Percentiles rank a stretch among this genome's conserved stretches.
These are phyloP conservation scores for Candida neerlandica DNA, from an alignment of 1,139 yeast genomes.

Conservation along the genomic window DNA sequence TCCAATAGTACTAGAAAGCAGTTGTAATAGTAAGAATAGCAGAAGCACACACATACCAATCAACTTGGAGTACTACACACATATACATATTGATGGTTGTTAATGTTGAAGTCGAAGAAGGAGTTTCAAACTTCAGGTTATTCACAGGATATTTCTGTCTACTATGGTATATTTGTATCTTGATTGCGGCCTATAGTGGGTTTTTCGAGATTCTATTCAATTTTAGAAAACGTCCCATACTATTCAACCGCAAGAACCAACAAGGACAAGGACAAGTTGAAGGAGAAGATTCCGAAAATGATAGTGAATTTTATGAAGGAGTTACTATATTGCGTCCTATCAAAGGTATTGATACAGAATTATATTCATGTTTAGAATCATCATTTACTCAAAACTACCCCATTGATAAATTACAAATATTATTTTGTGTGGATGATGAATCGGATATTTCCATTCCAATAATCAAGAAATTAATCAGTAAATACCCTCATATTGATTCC, in stretches of 20 bases:
- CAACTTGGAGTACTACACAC: neutral
- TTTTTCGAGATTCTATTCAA: slow-evolving; percentile 45
- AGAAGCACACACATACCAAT: too few relatives aligned
- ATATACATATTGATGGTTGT: neutral
- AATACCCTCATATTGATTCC: slow-evolving; percentile 63
- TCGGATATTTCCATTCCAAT: slow-evolving; percentile 68
- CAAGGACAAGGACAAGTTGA: neutral
- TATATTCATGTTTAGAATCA: slow-evolving; percentile 66
- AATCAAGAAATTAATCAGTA: slow-evolving; percentile 49
- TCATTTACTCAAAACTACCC: slow-evolving; percentile 75
- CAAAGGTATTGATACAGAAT: slow-evolving; percentile 80
- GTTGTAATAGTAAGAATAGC: too few relatives aligned
- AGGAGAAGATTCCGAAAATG: slow-evolving; percentile 1
- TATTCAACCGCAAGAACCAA: slow-evolving; percentile 7
- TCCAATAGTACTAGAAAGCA: too few relatives aligned
- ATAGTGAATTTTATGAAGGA: slow-evolving; percentile 46
- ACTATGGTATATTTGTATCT: slow-evolving; percentile 48
- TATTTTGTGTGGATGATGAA: slow-evolving; percentile 72
- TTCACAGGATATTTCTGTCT: slow-evolving; percentile 24
- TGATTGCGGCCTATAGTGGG: slow-evolving; percentile 49
- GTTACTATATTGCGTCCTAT: slow-evolving; percentile 83
- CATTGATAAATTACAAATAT: slow-evolving; percentile 56
- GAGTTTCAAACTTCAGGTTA: slow-evolving; percentile 9
- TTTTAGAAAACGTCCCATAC: slow-evolving; percentile 32
- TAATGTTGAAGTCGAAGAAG: neutral